Evolutionary conservation across 805 yeast genomes (phyloP), one percentile per base, ranked within the genome.

Genomic region (Brettanomyces sp.): DNA sequence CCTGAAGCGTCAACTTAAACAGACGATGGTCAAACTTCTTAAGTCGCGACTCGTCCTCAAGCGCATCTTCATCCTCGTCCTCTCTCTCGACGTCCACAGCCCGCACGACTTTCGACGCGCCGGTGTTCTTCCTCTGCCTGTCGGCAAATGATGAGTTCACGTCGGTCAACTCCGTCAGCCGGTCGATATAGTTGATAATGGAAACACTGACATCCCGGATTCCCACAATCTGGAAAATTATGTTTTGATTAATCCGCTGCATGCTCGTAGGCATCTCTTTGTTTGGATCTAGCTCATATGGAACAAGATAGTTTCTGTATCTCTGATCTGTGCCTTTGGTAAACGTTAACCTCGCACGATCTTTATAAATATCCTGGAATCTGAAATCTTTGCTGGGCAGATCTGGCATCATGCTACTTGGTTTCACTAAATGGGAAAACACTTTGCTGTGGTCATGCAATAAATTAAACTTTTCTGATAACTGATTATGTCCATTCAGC

Each of bases 131-230:
- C 6, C 58, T 56, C 39, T 81, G 59, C 24, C 82, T 62, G 59
- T 82, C 91, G 2, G 76, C 79, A 13, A 76, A 75, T 3, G 76
- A 80, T n/a, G 68, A 70, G 49, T 75, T 78, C 2, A 80, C 77
- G 53, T 82, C 80, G n/a, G 73, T 63, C 43, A 65, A 60, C 33
- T 72, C 71, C 22, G 64, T 64, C 60, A 84, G 65, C 5, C 70
- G 74, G 50, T 83, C 91, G 3, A 80, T 55, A 50, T 76, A 79
- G n/a, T 67, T 60, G 21, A 75, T 56, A 21, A 66, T 63, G 0
- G 88, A 76, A 30, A 61, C 67, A 5, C 80, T 66, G 1, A 76
- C 65, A 61, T 82, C 80, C 52, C 70, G 71, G 1, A 82, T 56
- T 51, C 74, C 74, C 1, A 80, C 66, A 1, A 85, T 72, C 56